Conservation (phyloP, 768 basidiomycete species). For the Mycena galopus region DNA sequence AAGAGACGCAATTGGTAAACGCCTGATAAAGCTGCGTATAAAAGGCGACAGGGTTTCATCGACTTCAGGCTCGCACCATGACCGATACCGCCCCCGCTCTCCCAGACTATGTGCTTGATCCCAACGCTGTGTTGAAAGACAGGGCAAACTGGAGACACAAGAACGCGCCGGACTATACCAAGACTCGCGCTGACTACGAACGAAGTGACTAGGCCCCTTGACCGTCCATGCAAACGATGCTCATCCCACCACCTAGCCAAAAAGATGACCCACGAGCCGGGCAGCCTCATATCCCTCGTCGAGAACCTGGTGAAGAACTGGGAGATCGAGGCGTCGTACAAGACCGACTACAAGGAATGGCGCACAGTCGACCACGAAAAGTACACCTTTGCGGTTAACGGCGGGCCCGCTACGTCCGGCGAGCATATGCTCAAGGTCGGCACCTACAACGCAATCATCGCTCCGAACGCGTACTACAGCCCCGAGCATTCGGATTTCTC, state of each 20-base stretch:
- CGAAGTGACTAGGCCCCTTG: constrained; percentile 12
- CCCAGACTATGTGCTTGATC: constrained; percentile 35
- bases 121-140: constrained; percentile 34
- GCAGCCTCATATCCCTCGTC: constrained; percentile 18
- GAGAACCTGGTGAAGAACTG: not conserved
- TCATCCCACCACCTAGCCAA: constrained; percentile 26
- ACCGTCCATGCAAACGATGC: not conserved
- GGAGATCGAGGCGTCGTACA: not conserved
- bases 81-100: constrained; percentile 17
- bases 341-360: not conserved
- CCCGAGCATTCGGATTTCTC: constrained; percentile 34
- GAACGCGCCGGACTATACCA: constrained; percentile 24
- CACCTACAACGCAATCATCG: constrained; percentile 35
- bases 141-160: constrained; percentile 30
- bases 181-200: constrained; percentile 31
- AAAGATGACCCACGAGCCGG: constrained; percentile 32
- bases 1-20: constrained; percentile 1
- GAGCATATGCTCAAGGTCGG: constrained; percentile 35
- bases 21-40: not conserved
- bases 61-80: constrained; percentile 14
- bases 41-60: not conserved
- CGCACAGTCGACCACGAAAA: not conserved
- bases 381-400: not conserved
- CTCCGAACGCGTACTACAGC: constrained; percentile 37
- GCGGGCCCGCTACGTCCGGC: not conserved